A percentile compares a stretch with the other conserved stretches of the same genome.
Conservation (phyloP, 2,329 filamentous ascomycete genomes). For the Mycosphaerella arachidis region DNA sequence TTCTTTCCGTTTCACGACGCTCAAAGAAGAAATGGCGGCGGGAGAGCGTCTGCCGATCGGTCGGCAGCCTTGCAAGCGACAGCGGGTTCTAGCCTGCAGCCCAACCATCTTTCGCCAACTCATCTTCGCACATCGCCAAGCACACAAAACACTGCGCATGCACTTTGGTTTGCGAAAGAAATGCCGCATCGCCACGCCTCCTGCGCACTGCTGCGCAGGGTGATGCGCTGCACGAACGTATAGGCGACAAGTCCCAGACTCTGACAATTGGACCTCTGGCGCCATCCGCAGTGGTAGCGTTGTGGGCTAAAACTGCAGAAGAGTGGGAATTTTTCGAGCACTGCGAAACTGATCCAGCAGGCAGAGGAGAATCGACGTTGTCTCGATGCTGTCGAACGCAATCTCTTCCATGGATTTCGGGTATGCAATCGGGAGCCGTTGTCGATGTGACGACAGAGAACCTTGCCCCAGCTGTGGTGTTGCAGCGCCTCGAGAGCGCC, state of each 20-base stretch:
- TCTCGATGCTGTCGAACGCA: slow-evolving; percentile 6
- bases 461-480: slow-evolving; percentile 3
- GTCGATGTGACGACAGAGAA: slow-evolving; percentile 5
- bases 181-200: not conserved
- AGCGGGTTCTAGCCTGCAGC: slow-evolving; percentile 4
- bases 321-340: not conserved
- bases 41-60: slow-evolving; percentile 6
- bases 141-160: not conserved
- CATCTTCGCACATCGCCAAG: not conserved
- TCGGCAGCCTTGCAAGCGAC: slow-evolving; percentile 15
- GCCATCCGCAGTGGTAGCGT: not conserved
- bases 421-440: slow-evolving; percentile 5
- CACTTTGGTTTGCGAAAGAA: not conserved
- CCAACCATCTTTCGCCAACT: not conserved
- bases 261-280: not conserved
- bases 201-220: not conserved
- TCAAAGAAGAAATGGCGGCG: slow-evolving; percentile 1
- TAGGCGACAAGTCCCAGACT: not conserved
- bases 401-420: slow-evolving; percentile 3
- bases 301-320: not conserved
- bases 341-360: slow-evolving; percentile 1
- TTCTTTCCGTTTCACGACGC: slow-evolving; percentile 7
- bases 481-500: slow-evolving; percentile 9
- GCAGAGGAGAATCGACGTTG: not conserved
- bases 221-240: not conserved